Percentiles rank a stretch among this genome's conserved stretches.
These are phyloP conservation scores for Penicillium paneum DNA, from an alignment of 2,329 filamentous ascomycete genomes.

Conservation along the genomic window DNA sequence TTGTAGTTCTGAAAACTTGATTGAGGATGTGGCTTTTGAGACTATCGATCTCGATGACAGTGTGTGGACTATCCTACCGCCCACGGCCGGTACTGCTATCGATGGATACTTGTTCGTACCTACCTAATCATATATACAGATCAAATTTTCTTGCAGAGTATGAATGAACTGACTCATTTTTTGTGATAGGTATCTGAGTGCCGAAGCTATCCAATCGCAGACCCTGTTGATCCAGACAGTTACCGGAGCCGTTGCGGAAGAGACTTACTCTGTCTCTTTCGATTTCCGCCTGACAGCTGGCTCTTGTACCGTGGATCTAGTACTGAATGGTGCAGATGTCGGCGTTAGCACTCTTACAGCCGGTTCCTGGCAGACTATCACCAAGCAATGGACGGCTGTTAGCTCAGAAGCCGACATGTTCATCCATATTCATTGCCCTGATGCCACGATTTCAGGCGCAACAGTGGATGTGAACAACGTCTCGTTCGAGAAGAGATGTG, in stretches of 20 bases:
- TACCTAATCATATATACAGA: background rate
- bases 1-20: background rate
- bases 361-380: background rate
- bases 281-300: conserved; percentile 1
- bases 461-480: conserved; percentile 1
- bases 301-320: background rate
- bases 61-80: background rate
- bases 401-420: background rate
- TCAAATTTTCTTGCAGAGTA: background rate
- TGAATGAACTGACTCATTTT: background rate
- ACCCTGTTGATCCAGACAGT: background rate
- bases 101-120: conserved; percentile 1
- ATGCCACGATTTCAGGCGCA: background rate
- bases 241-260: background rate
- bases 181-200: background rate
- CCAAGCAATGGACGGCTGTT: background rate
- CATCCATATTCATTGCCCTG: background rate
- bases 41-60: background rate
- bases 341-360: background rate
- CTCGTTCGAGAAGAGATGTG: background rate
- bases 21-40: background rate
- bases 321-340: background rate
- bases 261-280: conserved; percentile 1
- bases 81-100: background rate
- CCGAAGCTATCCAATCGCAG: background rate